These are phyloP conservation scores for Limtongia smithiae DNA, from an alignment of 805 yeast genomes.

Conservation along the genomic window DNA sequence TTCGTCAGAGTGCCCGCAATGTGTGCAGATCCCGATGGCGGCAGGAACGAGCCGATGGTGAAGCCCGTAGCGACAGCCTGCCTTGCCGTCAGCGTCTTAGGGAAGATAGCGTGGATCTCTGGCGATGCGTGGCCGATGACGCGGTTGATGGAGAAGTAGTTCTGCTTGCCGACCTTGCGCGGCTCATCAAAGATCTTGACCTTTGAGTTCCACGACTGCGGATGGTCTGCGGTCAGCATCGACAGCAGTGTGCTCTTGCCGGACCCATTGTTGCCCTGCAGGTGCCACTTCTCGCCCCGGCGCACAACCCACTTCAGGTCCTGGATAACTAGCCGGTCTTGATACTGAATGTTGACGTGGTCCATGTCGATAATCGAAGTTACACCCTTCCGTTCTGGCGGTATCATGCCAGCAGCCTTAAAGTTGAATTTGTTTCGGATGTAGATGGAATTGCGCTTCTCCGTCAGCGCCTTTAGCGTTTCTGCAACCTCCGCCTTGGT, in stretches of 20 bases:
- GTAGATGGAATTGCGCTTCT: slow-evolving; percentile 12
- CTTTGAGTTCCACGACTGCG: slow-evolving; percentile 85
- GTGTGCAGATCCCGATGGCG: slow-evolving; percentile 43
- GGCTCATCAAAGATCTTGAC: slow-evolving; percentile 61
- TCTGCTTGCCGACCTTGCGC: slow-evolving; percentile 69
- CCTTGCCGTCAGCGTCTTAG: slow-evolving; percentile 49
- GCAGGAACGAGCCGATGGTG: slow-evolving; percentile 59
- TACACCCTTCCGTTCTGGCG: slow-evolving; percentile 1
- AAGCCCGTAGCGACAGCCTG: slow-evolving; percentile 71
- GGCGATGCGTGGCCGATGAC: slow-evolving; percentile 87
- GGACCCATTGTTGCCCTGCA: slow-evolving; percentile 83
- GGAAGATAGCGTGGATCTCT: slow-evolving; percentile 85
- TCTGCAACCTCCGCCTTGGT: slow-evolving; percentile 34
- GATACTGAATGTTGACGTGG: slow-evolving; percentile 62
- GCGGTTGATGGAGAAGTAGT: slow-evolving; percentile 73
- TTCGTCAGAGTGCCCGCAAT: slow-evolving; percentile 17
- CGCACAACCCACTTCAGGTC: slow-evolving; percentile 63
- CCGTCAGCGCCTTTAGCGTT: slow-evolving; percentile 28
- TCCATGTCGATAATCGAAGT: slow-evolving; percentile 50
- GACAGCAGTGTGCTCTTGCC: slow-evolving; percentile 90
- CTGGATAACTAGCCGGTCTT: slow-evolving; percentile 55
- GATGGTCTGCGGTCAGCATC: slow-evolving; percentile 88
- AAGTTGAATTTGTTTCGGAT: slow-evolving; percentile 12
- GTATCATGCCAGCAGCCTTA: slow-evolving; percentile 3
- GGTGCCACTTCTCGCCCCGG: slow-evolving; percentile 80